Base-by-base conservation (phyloP, 2,329 filamentous ascomycete species). In the Ophiostoma sp. region DNA sequence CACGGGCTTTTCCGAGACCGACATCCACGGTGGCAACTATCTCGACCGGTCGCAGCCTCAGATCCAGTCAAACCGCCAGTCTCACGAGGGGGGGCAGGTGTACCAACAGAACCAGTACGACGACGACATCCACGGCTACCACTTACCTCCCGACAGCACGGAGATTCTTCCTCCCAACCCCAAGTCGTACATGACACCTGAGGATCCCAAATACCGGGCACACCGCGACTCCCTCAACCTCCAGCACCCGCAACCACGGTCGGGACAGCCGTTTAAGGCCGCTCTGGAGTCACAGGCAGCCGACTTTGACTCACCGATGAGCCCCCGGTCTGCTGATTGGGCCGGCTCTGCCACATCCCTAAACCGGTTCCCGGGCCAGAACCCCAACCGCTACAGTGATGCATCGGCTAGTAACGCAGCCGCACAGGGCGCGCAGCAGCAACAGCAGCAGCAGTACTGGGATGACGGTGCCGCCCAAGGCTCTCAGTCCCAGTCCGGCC, bases 191-290 rank as follows among this genome's bases (percentile, higher is more conserved):
- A 85, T 87, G 78, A 86, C 86, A 4, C 84, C 84, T 39, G 91
- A 89, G 78, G 91, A 94, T 77, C 92, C 92, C 64, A 95, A 95
- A 81, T 95, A 95, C 81, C 91, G 92, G 81, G 92, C 92, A 72
- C 92, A 95, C 80, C 90, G 93, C 77, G 93, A 95, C 82, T 94
- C 92, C 33, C 81, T 95, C 72, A 93, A 94, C 78, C 84, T 95
- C 52, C 90, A 94, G 79, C 93, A 95, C 81, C 93, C 93, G 6
- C 92, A 95, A 80, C 93, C 93, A 9, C 86, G 92, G 36, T 90
- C 88, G 22, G 92, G 92, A 0, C 90, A 92, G 79, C 90, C 91
- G 33, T 93, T 93, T 81, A 90, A 92, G 77, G 92, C 88, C 33
- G 89, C 91, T 0, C 85, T 95, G 25, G 93, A 95, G 82, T 89